A percentile compares a stretch with the other conserved stretches of the same genome.
These are phyloP conservation scores for Chytriomyces hyalinus DNA, from an alignment of 192 early-diverging fungal genomes.

Conservation along the genomic window DNA sequence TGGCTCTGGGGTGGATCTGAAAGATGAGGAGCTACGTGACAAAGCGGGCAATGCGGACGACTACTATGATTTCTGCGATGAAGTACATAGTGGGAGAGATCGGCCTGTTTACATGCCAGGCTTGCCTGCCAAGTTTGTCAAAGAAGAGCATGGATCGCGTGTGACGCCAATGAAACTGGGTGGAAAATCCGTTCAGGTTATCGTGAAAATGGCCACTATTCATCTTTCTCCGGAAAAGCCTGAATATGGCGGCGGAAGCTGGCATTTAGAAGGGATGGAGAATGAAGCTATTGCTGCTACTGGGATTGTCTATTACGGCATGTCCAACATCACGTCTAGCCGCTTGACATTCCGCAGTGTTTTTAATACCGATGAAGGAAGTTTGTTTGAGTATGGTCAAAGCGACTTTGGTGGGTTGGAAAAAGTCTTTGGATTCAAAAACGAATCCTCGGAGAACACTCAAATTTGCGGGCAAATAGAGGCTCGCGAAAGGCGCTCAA, in stretches of 20 bases:
- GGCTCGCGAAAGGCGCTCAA: slow-evolving; percentile 56
- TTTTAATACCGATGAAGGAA: slow-evolving; percentile 8
- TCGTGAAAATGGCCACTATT: slow-evolving; percentile 76
- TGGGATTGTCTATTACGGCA: slow-evolving; percentile 74
- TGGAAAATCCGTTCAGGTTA: slow-evolving; percentile 59
- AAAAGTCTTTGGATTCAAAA: slow-evolving; percentile 30
- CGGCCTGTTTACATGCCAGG: slow-evolving; percentile 18
- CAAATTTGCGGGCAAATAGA: slow-evolving; percentile 22
- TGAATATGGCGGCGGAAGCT: slow-evolving; percentile 56
- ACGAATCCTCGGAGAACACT: not conserved
- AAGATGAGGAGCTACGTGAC: slow-evolving; percentile 1
- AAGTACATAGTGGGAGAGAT: slow-evolving; percentile 20
- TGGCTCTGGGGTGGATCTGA: slow-evolving; percentile 4
- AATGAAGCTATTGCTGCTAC: slow-evolving; percentile 76
- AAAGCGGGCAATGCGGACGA: not conserved
- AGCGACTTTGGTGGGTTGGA: slow-evolving; percentile 32
- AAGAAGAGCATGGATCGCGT: not conserved
- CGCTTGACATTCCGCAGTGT: slow-evolving; percentile 61
- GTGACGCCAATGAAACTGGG: slow-evolving; percentile 22
- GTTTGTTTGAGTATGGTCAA: slow-evolving; percentile 34
- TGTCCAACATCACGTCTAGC: slow-evolving; percentile 71
- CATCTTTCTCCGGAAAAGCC: slow-evolving; percentile 69
- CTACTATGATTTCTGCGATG: slow-evolving; percentile 20
- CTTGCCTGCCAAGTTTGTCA: slow-evolving; percentile 26
- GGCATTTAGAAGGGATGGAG: slow-evolving; percentile 77